phyloP scores from a whole-genome alignment of 1,284 basidiomycete genomes.

The Volvariella surrecta region DNA sequence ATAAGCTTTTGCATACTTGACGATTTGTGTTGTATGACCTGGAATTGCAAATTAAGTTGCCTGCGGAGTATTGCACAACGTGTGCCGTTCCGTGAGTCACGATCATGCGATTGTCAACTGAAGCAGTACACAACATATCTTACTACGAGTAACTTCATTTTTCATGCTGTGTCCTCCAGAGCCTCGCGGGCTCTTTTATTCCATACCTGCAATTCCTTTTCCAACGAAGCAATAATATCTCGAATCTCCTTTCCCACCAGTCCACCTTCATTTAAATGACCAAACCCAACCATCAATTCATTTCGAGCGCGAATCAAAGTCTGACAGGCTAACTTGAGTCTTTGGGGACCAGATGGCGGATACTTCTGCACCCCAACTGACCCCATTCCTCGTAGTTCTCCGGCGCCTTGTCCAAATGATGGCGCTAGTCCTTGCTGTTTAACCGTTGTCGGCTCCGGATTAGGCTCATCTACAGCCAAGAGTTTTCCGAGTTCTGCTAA shows the following conservation, averaged over 20 bases:
- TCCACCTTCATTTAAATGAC: conserved; percentile 51
- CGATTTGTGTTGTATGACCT: too few relatives aligned
- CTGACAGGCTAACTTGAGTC: conserved; percentile 56
- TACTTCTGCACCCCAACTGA: conserved; percentile 23
- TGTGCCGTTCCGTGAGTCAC: too few relatives aligned
- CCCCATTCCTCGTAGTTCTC: conserved; percentile 1
- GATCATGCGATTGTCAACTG: too few relatives aligned
- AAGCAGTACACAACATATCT: too few relatives aligned
- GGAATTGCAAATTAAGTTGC: too few relatives aligned
- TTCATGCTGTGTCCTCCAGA: conserved; percentile 30
- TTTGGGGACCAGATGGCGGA: conserved; percentile 54
- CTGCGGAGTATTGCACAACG: too few relatives aligned
- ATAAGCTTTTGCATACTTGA: too few relatives aligned
- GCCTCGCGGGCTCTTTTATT: conserved; percentile 41
- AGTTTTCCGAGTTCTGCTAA: conserved; percentile 79
- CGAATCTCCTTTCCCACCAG: conserved; percentile 49
- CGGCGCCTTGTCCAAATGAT: conserved; percentile 2
- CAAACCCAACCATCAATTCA: conserved; percentile 58
- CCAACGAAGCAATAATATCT: conserved; percentile 44
- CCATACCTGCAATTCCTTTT: conserved; percentile 67
- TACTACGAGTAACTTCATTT: too few relatives aligned
- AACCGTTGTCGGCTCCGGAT: conserved; percentile 18
- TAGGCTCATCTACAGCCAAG: conserved; percentile 65
- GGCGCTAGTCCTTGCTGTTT: conserved; percentile 2
- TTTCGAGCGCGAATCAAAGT: conserved; percentile 52